Conservation (phyloP, 768 basidiomycete species). For the Antrodiella citrinella region DNA sequence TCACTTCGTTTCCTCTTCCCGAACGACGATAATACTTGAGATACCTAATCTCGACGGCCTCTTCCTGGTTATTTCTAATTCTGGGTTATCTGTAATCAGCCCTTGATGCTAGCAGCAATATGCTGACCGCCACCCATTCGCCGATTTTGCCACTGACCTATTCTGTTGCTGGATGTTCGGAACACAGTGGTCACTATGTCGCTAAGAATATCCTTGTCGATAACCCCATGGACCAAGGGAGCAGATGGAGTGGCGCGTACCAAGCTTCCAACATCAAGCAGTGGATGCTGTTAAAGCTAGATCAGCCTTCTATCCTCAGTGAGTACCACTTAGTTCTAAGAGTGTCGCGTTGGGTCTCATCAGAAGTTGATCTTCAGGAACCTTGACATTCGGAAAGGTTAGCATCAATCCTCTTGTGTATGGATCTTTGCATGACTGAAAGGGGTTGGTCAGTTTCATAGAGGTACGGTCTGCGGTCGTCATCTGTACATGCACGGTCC, state of each 20-base stretch:
- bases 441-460: conserved; percentile 30
- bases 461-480: conserved; percentile 17
- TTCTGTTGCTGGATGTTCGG: conserved; percentile 51
- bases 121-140: too few species aligned
- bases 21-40: too few species aligned
- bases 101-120: too few species aligned
- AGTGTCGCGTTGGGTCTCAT: too few species aligned
- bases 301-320: conserved; percentile 56
- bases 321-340: conserved; percentile 29
- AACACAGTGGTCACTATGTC: conserved; percentile 62
- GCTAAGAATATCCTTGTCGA: conserved; percentile 65
- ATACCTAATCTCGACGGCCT: too few species aligned
- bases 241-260: conserved; percentile 69
- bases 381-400: conserved; percentile 79
- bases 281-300: conserved; percentile 64
- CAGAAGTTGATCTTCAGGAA: conserved; percentile 27
- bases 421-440: too few species aligned
- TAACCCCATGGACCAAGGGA: conserved; percentile 52
- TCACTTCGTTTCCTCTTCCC: too few species aligned
- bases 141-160: conserved; percentile 31
- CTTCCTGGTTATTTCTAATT: too few species aligned
- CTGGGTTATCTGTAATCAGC: too few species aligned
- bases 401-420: too few species aligned
- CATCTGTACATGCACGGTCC: neutral
- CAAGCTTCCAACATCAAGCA: conserved; percentile 49